Conservation (phyloP, 805 yeast species). For the Candida tallmaniae region DNA sequence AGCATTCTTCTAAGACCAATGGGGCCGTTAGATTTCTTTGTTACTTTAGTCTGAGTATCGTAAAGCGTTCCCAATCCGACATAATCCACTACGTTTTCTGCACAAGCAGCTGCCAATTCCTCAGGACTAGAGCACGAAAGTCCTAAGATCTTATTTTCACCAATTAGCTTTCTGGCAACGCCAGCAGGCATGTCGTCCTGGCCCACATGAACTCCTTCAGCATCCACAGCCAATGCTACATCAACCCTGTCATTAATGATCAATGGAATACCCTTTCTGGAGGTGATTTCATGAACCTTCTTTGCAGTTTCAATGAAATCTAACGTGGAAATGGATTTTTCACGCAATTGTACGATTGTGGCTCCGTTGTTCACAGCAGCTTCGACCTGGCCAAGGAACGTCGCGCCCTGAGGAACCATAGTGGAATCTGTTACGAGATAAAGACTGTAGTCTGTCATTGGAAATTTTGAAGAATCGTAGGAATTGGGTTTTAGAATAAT, state of each 20-base stretch:
- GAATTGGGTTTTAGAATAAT: too few species aligned
- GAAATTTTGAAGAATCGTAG: too few species aligned
- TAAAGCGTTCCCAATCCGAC: conserved; percentile 82
- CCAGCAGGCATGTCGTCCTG: conserved; percentile 77
- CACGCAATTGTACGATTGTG: conserved; percentile 79
- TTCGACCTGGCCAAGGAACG: conserved; percentile 57
- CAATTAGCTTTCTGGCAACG: conserved; percentile 58
- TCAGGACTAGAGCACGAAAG: conserved; percentile 60
- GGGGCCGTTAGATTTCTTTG: conserved; percentile 56
- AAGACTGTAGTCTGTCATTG: conserved; percentile 59
- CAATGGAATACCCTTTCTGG: conserved; percentile 59
- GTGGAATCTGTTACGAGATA: conserved; percentile 80
- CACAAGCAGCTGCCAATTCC: conserved; percentile 51
- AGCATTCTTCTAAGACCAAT: conserved; percentile 57
- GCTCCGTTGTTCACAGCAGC: conserved; percentile 67
- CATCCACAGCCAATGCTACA: conserved; percentile 83
- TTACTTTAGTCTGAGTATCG: conserved; percentile 67
- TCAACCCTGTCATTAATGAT: conserved; percentile 85
- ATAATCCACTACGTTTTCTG: conserved; percentile 59
- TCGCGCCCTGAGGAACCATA: conserved; percentile 54
- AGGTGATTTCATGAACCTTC: conserved; percentile 58
- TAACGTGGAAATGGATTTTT: conserved; percentile 64
- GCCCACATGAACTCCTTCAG: conserved; percentile 91
- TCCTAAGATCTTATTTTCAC: conserved; percentile 74
- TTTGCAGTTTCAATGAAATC: conserved; percentile 62